Percentiles rank a stretch among this genome's conserved stretches.
Conservation (phyloP, 768 basidiomycete species). For the Podaxis sp. region DNA sequence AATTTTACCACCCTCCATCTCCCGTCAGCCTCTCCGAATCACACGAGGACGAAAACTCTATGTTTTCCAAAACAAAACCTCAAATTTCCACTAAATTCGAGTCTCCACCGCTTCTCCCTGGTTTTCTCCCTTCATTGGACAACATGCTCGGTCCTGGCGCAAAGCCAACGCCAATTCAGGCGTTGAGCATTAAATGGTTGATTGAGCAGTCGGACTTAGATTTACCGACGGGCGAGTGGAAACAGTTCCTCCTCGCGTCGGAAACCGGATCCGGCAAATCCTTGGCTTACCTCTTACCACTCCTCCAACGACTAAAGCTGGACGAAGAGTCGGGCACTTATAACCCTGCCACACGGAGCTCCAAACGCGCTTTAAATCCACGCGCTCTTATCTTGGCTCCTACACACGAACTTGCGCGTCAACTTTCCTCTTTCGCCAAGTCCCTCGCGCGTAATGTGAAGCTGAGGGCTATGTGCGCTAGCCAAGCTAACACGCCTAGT, state of each 20-base stretch:
- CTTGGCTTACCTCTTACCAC: constrained; percentile 83
- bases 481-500: constrained; percentile 52
- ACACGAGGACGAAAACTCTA: background rate
- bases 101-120: constrained; percentile 70
- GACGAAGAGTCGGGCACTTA: constrained; percentile 39
- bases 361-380: constrained; percentile 45
- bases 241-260: constrained; percentile 71
- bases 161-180: constrained; percentile 77
- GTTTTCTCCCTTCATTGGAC: constrained; percentile 56
- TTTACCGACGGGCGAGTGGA: constrained; percentile 29
- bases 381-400: constrained; percentile 83
- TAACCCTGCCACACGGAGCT: background rate
- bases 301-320: constrained; percentile 76
- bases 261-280: constrained; percentile 95
- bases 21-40: constrained; percentile 17
- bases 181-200: constrained; percentile 67
- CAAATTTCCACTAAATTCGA: constrained; percentile 48
- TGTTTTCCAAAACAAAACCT: constrained; percentile 7
- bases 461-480: constrained; percentile 72
- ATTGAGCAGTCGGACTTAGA: constrained; percentile 30
- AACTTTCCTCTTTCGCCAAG: constrained; percentile 76
- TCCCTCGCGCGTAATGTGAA: constrained; percentile 71
- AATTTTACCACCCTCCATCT: constrained; percentile 18
- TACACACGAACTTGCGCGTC: constrained; percentile 86
- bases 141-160: constrained; percentile 58